phyloP scores from a whole-genome alignment of 2,329 filamentous ascomycete genomes.

The Colletotrichum agaves region DNA sequence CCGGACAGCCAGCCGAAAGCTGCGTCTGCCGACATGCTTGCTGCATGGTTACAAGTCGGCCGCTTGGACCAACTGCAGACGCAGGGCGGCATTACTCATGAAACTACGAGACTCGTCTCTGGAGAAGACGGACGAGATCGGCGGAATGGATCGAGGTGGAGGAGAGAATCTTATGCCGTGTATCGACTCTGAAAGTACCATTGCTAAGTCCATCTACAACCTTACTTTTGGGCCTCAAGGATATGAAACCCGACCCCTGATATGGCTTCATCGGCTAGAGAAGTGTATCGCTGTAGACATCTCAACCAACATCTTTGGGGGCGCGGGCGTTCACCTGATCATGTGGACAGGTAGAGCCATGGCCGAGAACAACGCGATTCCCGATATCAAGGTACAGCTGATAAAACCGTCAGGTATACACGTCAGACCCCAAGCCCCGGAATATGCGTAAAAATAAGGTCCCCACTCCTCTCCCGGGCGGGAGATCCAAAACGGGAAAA shows the following conservation, averaged over 20 bases:
- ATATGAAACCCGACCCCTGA: not conserved
- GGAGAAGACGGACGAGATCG: not conserved
- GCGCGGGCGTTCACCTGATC: too few species aligned
- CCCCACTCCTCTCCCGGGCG: too few species aligned
- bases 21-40: not conserved
- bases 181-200: not conserved
- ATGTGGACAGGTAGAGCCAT: too few species aligned
- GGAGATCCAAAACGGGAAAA: too few species aligned
- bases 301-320: too few species aligned
- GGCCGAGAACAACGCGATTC: not conserved
- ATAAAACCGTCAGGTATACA: not conserved
- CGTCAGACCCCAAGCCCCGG: not conserved
- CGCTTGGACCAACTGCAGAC: not conserved
- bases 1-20: constrained; percentile 1
- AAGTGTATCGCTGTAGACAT: too few species aligned
- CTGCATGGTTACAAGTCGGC: not conserved
- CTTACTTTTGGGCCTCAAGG: too few species aligned
- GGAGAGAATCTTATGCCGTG: too few species aligned
- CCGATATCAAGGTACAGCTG: not conserved
- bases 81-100: not conserved
- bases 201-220: not conserved
- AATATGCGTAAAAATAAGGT: constrained; percentile 12
- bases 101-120: constrained; percentile 1
- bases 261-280: not conserved
- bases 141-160: not conserved